Evolutionary conservation across 75 land plant genomes (phyloP), one percentile per base, ranked within the genome.

Genomic region (Picea glauca): DNA sequence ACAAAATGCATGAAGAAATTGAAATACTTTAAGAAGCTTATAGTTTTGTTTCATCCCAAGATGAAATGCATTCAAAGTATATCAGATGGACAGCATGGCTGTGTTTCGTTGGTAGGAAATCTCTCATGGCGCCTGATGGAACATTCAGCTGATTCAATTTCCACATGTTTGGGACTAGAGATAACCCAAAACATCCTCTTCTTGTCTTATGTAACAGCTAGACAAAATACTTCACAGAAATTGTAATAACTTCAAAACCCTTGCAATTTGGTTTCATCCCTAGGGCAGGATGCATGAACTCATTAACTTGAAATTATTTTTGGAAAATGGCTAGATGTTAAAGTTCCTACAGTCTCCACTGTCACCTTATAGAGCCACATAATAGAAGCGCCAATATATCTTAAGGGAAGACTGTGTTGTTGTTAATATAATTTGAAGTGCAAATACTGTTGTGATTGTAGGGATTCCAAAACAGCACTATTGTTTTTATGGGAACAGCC

Each of bases 401-500:
- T 15, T 38, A 35, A 38, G 8, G 38, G 9, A 18, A 17, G 18
- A 17, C 46, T 38, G 26, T 26, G 26, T 26, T 26, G 0, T 18
- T 38, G 46, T 68, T 35, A 17, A 17, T 68, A 32, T 18, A 18
- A 68, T 35, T 65, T 23, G 15, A 11, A 26, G 26, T 43, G 13
- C 3, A 70, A 43, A 43, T 56, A 33, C 17, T 38, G 8, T 78
- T 5, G 33, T 30, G 12, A 46, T 50, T 80, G 65, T 82, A 93
- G 95, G 87, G 81, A 57, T 65, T 18, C 84, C 58, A 89, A 74
- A 85, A 80, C 87, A 12, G 58, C 85, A 74, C 59, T 80, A 2
- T 32, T 46, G n/a, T 93, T 90, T 82, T 77, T 93, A 78, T 72
- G 79, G 81, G 90, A 85, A 81, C 96, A 93, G 78, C 96, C 96